Evolutionary conservation across 2,329 filamentous ascomycete genomes (phyloP).

Genomic region (Penicillium sp.): DNA sequence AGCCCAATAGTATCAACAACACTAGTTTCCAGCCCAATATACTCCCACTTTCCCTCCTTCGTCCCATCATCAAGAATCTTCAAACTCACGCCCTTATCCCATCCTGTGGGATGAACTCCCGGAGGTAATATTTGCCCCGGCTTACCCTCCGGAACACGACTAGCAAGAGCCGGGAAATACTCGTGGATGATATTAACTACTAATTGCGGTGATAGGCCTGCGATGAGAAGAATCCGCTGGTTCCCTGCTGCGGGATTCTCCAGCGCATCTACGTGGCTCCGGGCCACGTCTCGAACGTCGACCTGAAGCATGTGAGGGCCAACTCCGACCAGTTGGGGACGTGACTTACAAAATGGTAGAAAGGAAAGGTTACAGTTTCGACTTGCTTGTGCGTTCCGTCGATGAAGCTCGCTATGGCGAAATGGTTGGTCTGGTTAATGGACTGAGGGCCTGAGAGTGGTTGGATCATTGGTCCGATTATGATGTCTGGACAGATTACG

Average conservation of each 20-base stretch:
- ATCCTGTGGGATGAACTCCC: not conserved
- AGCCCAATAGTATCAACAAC: not conserved
- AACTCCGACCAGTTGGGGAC: not conserved
- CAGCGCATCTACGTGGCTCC: not conserved
- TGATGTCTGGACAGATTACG: constrained; percentile 20
- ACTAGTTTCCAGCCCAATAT: not conserved
- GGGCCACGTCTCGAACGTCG: not conserved
- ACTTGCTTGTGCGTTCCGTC: constrained; percentile 18
- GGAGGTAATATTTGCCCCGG: not conserved
- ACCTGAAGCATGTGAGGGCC: not conserved
- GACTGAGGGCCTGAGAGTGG: constrained; percentile 12
- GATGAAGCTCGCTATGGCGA: constrained; percentile 22
- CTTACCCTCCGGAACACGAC: not conserved
- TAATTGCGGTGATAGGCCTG: not conserved
- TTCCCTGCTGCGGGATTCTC: not conserved
- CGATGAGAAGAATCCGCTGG: not conserved
- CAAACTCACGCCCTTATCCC: not conserved
- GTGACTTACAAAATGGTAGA: not conserved
- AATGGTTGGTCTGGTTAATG: constrained; percentile 22
- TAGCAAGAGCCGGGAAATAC: not conserved
- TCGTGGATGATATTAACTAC: not conserved
- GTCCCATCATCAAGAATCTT: not conserved
- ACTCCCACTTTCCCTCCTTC: not conserved
- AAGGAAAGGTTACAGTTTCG: constrained; percentile 17
- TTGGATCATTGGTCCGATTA: constrained; percentile 22